A percentile compares a stretch with the other conserved stretches of the same genome.
Conservation (phyloP, 192 early-diverging fungal genomes). For the Entophlyctis luteolus region DNA sequence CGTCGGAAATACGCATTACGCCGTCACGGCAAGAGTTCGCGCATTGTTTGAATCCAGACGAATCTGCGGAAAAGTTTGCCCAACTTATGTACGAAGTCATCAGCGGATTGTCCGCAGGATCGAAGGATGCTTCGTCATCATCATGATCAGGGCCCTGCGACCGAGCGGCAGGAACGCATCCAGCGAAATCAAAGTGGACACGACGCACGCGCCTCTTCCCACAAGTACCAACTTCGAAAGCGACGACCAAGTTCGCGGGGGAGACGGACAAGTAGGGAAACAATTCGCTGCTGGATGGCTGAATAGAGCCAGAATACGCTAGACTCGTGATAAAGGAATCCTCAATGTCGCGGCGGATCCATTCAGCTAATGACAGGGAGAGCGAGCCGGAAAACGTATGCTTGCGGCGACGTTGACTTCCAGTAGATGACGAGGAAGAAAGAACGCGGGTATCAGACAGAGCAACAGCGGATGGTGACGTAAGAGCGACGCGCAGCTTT, state of each 20-base stretch:
- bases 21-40: background rate
- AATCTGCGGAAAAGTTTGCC: background rate
- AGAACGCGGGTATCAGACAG: no score
- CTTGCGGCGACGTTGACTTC: background rate
- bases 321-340: background rate
- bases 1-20: conserved; percentile 4
- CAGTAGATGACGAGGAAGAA: background rate
- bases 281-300: background rate
- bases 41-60: background rate
- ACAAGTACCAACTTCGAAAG: conserved; percentile 11
- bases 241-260: background rate
- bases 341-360: conserved; percentile 2
- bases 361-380: background rate
- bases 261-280: background rate
- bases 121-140: background rate
- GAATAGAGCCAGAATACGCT: background rate
- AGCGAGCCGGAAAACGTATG: background rate
- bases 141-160: background rate
- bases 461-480: no score
- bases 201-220: background rate
- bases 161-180: background rate
- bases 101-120: background rate
- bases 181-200: conserved; percentile 1
- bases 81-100: background rate
- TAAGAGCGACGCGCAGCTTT: background rate